These are phyloP conservation scores for Rhizophagus prolifer DNA, from an alignment of 192 early-diverging fungal species.

Conservation along the genomic window DNA sequence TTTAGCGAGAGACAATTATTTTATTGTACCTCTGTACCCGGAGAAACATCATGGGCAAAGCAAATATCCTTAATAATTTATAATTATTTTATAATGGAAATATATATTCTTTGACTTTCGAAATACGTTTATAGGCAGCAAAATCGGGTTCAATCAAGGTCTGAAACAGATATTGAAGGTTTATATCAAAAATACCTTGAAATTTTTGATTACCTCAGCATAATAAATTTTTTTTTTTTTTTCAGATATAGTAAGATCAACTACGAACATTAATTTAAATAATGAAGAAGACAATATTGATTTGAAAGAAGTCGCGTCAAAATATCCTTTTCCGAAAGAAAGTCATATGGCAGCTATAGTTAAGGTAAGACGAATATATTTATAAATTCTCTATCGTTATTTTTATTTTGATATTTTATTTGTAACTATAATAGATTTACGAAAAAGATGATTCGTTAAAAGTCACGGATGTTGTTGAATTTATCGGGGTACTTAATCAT, in stretches of 20 bases:
- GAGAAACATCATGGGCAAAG: slow-evolving; percentile 63
- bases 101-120: not conserved
- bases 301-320: slow-evolving; percentile 34
- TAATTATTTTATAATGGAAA: not conserved
- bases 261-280: not conserved
- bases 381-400: no score
- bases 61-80: slow-evolving; percentile 30
- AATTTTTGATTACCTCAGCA: not conserved
- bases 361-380: slow-evolving; percentile 40
- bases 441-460: slow-evolving; percentile 47
- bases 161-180: not conserved
- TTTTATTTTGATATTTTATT: not conserved
- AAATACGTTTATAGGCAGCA: not conserved
- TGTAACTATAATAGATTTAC: slow-evolving; percentile 42
- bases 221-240: not conserved
- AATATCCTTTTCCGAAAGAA: slow-evolving; percentile 62
- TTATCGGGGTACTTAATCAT: slow-evolving; percentile 57
- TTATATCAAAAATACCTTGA: not conserved
- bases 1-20: slow-evolving; percentile 64
- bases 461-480: slow-evolving; percentile 63
- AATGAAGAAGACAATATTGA: not conserved
- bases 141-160: not conserved
- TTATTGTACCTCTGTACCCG: slow-evolving; percentile 74
- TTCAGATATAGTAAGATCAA: slow-evolving; percentile 11
- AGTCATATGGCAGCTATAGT: slow-evolving; percentile 60